Conservation (phyloP, 148 eudicot genomes). For the Polygonum aviculare region DNA sequence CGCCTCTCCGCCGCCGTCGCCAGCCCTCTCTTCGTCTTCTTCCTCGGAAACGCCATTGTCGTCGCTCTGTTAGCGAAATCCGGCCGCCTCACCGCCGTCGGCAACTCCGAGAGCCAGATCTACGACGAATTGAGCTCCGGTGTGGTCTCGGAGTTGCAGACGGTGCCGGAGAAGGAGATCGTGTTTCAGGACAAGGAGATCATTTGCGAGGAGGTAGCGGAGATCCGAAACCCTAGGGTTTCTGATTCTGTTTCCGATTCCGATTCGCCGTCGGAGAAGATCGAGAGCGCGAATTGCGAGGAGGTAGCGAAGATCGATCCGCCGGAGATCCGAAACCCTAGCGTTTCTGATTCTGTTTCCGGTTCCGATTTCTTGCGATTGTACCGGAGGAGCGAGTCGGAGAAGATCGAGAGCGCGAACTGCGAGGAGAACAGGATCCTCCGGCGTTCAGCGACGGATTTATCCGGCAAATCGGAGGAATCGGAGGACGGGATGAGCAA, state of each 20-base stretch:
- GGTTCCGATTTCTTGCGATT: background rate
- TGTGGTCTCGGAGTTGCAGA: conserved; percentile 17
- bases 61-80: conserved; percentile 58
- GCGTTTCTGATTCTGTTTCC: background rate
- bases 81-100: conserved; percentile 24
- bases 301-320: background rate
- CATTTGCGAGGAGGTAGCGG: conserved; percentile 31
- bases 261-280: conserved; percentile 28
- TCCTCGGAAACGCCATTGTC: conserved; percentile 62
- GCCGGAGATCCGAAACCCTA: background rate
- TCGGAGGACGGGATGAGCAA: conserved; percentile 45
- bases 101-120: conserved; percentile 25
- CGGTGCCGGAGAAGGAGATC: conserved; percentile 12
- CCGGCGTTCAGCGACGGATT: conserved; percentile 54
- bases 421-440: conserved; percentile 15
- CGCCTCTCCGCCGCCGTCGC: conserved; percentile 23
- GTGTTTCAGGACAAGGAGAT: conserved; percentile 62
- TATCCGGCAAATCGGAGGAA: conserved; percentile 15
- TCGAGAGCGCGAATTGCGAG: conserved; percentile 25
- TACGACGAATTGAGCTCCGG: conserved; percentile 23
- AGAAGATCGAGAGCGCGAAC: conserved; percentile 14
- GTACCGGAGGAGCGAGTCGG: conserved; percentile 42
- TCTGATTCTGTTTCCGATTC: background rate
- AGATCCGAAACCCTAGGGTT: background rate
- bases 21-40: conserved; percentile 56